phyloP scores from a whole-genome alignment of 345 rosid genomes.

The Aurinia saxatilis region DNA sequence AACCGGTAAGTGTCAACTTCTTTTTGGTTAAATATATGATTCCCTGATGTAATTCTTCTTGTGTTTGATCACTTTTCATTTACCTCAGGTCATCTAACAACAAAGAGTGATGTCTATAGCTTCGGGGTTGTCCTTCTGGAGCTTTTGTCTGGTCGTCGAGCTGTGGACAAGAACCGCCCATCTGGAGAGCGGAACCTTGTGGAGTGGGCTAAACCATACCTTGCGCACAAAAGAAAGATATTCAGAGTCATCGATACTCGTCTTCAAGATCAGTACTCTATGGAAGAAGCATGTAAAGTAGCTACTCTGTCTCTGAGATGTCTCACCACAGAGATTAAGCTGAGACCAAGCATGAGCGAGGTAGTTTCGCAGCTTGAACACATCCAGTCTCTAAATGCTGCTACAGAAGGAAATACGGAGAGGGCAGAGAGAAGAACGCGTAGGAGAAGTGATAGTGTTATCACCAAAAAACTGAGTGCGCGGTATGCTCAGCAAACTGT shows the following conservation, averaged over 20 bases:
- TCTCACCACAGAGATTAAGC: slow-evolving; percentile 24
- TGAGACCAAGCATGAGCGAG: slow-evolving; percentile 27
- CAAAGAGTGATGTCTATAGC: slow-evolving; percentile 93
- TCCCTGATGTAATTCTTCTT: slow-evolving; percentile 53
- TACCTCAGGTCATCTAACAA: slow-evolving; percentile 75
- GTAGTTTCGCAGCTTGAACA: slow-evolving; percentile 26
- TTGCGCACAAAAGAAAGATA: slow-evolving; percentile 73
- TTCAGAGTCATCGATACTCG: slow-evolving; percentile 78
- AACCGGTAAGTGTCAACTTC: slow-evolving; percentile 44
- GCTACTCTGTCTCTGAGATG: slow-evolving; percentile 27
- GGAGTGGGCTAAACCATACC: slow-evolving; percentile 82
- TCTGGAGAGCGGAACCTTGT: slow-evolving; percentile 86
- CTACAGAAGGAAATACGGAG: slow-evolving; percentile 7
- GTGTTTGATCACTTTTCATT: slow-evolving; percentile 5
- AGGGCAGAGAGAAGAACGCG: slow-evolving; percentile 18
- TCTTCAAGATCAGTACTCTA: slow-evolving; percentile 78
- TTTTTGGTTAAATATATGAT: neutral
- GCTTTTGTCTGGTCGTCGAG: slow-evolving; percentile 87
- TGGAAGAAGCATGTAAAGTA: slow-evolving; percentile 34
- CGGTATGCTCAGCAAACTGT: slow-evolving; percentile 19
- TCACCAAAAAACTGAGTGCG: slow-evolving; percentile 11
- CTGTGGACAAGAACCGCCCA: slow-evolving; percentile 94
- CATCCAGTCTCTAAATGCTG: slow-evolving; percentile 19
- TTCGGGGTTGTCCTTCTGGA: slow-evolving; percentile 92
- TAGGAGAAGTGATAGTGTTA: slow-evolving; percentile 28